A percentile compares a stretch with the other conserved stretches of the same genome.
phyloP scores from a whole-genome alignment of 352 stramenopile species.

The Pythium aphanidermatum region DNA sequence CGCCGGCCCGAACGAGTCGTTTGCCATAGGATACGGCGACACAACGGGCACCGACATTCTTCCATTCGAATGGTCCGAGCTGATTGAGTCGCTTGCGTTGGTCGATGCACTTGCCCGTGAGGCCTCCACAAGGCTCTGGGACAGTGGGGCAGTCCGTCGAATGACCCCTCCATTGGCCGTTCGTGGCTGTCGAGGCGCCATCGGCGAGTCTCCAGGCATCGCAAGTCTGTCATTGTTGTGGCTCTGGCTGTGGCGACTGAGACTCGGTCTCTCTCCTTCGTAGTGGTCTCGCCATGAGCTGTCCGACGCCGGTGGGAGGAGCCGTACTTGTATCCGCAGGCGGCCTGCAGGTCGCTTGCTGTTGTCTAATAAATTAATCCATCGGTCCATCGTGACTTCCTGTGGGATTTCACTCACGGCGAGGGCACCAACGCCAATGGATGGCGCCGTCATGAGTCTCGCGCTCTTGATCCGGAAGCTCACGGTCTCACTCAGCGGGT shows the following conservation, averaged over 20 bases:
- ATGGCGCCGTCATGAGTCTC: slow-evolving; percentile 51
- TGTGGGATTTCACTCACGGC: slow-evolving; percentile 35
- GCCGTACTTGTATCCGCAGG: slow-evolving; percentile 60
- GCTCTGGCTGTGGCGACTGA: background rate
- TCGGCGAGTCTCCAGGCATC: background rate
- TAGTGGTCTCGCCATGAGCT: background rate
- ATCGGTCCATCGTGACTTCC: slow-evolving; percentile 46
- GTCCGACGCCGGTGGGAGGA: slow-evolving; percentile 11
- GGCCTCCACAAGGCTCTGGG: slow-evolving; percentile 13
- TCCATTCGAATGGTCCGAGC: slow-evolving; percentile 12
- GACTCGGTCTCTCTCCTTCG: background rate
- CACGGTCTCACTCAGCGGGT: slow-evolving; percentile 42
- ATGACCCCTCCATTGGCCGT: slow-evolving; percentile 2
- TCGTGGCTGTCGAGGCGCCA: background rate
- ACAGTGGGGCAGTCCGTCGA: slow-evolving; percentile 9
- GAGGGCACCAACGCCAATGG: slow-evolving; percentile 48
- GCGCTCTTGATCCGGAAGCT: slow-evolving; percentile 70
- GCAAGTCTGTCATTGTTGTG: background rate
- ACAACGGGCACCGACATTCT: background rate
- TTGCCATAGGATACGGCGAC: slow-evolving; percentile 1
- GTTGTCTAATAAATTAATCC: slow-evolving; percentile 39
- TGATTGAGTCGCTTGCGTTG: slow-evolving; percentile 19
- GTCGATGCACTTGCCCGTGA: slow-evolving; percentile 13
- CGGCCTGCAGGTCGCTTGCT: slow-evolving; percentile 52
- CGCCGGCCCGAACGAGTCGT: background rate